A percentile compares a stretch with the other conserved stretches of the same genome.
Conservation (phyloP, 129 eudicot genomes). For the Heracleum sosnowskyi region DNA sequence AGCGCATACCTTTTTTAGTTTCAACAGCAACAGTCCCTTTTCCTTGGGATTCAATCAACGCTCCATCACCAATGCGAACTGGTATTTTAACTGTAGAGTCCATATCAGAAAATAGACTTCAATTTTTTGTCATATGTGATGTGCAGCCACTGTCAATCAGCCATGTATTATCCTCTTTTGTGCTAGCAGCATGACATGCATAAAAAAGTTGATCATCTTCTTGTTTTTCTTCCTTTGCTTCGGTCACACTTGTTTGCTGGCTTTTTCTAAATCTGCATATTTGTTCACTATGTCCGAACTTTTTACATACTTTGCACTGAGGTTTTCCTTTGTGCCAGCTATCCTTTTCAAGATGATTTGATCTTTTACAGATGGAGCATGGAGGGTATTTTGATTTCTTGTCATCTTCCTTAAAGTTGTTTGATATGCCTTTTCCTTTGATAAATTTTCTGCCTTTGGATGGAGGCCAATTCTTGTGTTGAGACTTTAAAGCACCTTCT, state of each 20-base stretch:
- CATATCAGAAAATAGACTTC: too few species aligned
- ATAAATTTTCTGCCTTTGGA: too few species aligned
- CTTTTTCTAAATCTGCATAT: neutral
- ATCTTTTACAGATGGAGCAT: neutral
- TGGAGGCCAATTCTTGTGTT: too few species aligned
- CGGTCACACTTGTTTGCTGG: neutral
- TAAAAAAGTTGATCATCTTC: conserved; percentile 4
- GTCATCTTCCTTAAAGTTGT: neutral
- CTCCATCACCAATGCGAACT: too few species aligned
- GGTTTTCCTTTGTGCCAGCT: conserved; percentile 14
- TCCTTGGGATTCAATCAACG: conserved; percentile 1
- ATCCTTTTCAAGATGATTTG: conserved; percentile 10
- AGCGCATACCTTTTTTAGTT: conserved; percentile 3
- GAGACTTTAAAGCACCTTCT: conserved; percentile 2
- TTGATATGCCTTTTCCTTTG: neutral
- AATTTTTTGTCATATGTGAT: too few species aligned
- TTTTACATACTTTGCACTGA: neutral
- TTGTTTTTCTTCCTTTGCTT: neutral
- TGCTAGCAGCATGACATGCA: conserved; percentile 9
- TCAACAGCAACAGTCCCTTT: conserved; percentile 8
- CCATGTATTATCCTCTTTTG: too few species aligned
- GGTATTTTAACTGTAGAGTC: too few species aligned
- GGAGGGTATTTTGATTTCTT: neutral
- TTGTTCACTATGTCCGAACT: neutral
- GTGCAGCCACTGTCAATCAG: too few species aligned